Percentiles rank a stretch among this genome's conserved stretches.
Conservation (phyloP, 805 yeast genomes). For the Yamadazyma philogaea region DNA sequence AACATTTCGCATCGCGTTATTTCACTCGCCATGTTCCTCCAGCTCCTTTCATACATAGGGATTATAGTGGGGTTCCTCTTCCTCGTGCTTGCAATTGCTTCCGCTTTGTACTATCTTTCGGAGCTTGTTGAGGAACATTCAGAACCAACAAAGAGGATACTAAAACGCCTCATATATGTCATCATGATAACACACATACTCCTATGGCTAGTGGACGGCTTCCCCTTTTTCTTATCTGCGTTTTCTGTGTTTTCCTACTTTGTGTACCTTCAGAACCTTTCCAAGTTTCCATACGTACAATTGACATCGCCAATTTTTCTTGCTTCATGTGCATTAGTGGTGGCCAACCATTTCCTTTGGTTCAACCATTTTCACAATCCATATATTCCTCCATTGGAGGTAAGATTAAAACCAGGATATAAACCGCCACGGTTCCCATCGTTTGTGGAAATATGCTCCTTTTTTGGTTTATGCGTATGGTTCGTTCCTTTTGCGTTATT, state of each 20-base stretch:
- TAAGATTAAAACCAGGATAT: conserved; percentile 55
- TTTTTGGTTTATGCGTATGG: conserved; percentile 93
- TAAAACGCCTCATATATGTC: conserved; percentile 59
- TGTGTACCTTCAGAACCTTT: conserved; percentile 73
- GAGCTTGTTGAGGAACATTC: conserved; percentile 93
- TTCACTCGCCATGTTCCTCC: conserved; percentile 32
- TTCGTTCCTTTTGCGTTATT: conserved; percentile 88
- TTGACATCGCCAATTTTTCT: conserved; percentile 70
- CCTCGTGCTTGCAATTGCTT: conserved; percentile 60
- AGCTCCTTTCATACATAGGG: conserved; percentile 39
- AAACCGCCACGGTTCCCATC: conserved; percentile 68
- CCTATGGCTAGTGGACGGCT: conserved; percentile 69
- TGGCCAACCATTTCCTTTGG: conserved; percentile 86
- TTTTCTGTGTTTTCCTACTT: conserved; percentile 69
- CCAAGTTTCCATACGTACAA: conserved; percentile 79
- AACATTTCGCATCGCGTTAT: not conserved
- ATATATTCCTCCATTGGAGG: conserved; percentile 64
- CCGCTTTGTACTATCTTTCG: conserved; percentile 86
- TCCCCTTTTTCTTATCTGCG: conserved; percentile 66
- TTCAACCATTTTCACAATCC: conserved; percentile 77
- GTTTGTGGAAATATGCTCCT: conserved; percentile 89
- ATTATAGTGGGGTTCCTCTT: conserved; percentile 38
- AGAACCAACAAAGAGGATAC: conserved; percentile 72
- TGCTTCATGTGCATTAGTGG: conserved; percentile 65
- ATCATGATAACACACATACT: conserved; percentile 55